Evolutionary conservation across 163 green algal genomes (phyloP).

Genomic region (Chlorella variabilis): DNA sequence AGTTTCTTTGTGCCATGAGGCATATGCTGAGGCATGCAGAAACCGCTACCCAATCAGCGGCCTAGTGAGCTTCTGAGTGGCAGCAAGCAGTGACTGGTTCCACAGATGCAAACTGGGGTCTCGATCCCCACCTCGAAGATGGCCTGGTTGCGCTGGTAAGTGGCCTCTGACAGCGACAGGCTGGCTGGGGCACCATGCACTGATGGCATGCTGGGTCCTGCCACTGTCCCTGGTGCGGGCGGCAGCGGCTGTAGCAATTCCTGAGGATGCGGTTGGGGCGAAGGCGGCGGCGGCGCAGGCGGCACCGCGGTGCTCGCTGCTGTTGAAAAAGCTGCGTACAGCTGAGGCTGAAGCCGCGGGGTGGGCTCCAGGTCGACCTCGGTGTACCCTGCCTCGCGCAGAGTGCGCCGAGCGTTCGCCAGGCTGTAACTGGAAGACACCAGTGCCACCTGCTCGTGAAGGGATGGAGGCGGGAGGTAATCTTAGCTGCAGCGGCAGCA

Average conservation of each 20-base stretch:
- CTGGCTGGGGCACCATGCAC: background rate
- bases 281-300: background rate
- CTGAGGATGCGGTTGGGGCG: too few relatives aligned
- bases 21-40: too few relatives aligned
- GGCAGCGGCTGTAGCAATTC: too few relatives aligned
- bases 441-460: slow-evolving; percentile 19
- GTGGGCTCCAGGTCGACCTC: background rate
- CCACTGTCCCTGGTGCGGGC: too few relatives aligned
- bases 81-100: too few relatives aligned
- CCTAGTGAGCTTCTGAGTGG: too few relatives aligned
- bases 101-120: too few relatives aligned
- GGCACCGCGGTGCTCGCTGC: background rate
- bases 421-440: background rate
- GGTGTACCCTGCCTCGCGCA: slow-evolving; percentile 14
- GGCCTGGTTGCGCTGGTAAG: slow-evolving; percentile 21
- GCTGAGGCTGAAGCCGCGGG: background rate
- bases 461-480: background rate
- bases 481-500: background rate
- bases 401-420: background rate
- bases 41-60: too few relatives aligned
- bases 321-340: background rate
- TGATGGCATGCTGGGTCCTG: too few relatives aligned
- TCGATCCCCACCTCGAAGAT: slow-evolving; percentile 18
- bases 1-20: too few relatives aligned
- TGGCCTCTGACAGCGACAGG: slow-evolving; percentile 18